phyloP scores from a whole-genome alignment of 768 basidiomycete species.

The Boletus bicolor region DNA sequence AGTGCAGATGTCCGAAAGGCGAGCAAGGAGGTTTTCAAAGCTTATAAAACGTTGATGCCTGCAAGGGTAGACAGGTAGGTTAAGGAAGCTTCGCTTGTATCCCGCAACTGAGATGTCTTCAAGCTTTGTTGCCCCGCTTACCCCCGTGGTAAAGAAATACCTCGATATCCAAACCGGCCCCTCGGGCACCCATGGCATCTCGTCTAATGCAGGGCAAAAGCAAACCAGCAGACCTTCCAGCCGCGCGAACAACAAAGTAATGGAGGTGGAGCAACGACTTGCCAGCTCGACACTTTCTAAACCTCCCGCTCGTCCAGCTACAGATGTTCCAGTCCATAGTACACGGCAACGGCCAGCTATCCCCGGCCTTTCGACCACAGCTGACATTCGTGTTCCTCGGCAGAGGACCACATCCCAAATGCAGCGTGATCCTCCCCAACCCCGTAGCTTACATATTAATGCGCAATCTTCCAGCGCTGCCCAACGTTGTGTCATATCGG shows the following conservation, averaged over 20 bases:
- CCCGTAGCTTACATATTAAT: conserved; percentile 15
- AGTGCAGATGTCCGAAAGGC: conserved; percentile 72
- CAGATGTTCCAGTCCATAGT: background rate
- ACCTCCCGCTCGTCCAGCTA: conserved; percentile 8
- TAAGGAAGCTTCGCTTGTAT: background rate
- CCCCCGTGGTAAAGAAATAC: conserved; percentile 75
- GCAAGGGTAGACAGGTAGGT: conserved; percentile 62
- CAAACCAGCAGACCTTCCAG: conserved; percentile 25
- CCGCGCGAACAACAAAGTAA: conserved; percentile 15
- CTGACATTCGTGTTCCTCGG: conserved; percentile 11
- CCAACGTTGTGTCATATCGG: conserved; percentile 16
- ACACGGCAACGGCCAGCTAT: conserved; percentile 8
- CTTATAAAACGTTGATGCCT: conserved; percentile 70
- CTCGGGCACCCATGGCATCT: background rate
- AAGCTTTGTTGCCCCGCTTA: conserved; percentile 72
- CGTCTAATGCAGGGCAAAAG: conserved; percentile 13
- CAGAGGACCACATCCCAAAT: conserved; percentile 20
- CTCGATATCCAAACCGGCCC: conserved; percentile 45
- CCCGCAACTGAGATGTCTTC: conserved; percentile 5
- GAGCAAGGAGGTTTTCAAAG: conserved; percentile 69
- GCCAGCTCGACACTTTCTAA: conserved; percentile 10
- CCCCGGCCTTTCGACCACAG: background rate
- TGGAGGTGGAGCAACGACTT: conserved; percentile 9
- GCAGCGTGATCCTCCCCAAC: conserved; percentile 13
- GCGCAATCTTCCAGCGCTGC: conserved; percentile 18